Conservation (phyloP, 2,329 filamentous ascomycete genomes). For the Aphanoascus verrucosus region DNA sequence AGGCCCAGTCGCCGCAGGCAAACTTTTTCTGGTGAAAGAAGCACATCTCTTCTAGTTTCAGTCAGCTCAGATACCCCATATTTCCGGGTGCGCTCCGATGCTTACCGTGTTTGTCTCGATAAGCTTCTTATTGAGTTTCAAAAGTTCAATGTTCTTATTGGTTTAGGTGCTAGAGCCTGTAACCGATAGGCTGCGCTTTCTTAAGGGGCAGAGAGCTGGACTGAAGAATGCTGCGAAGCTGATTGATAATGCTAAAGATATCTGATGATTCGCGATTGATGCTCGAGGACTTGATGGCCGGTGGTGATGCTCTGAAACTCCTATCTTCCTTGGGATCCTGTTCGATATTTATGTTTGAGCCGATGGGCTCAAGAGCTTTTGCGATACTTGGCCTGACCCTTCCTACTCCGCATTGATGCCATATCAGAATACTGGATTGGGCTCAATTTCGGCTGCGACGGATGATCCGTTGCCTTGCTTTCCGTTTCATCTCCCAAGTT, state of each 20-base stretch:
- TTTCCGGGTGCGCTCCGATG: conserved; percentile 18
- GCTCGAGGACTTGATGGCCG: not conserved
- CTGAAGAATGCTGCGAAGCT: not conserved
- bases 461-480: conserved; percentile 19
- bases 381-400: not conserved
- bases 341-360: conserved; percentile 10
- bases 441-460: conserved; percentile 4
- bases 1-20: conserved; percentile 83
- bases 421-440: not conserved
- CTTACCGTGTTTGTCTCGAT: conserved; percentile 7
- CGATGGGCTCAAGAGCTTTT: not conserved
- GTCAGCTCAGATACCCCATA: conserved; percentile 21
- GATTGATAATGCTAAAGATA: not conserved
- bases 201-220: not conserved
- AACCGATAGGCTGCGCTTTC: conserved; percentile 6
- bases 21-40: conserved; percentile 89
- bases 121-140: conserved; percentile 14
- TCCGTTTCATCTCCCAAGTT: conserved; percentile 13
- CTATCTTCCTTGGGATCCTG: not conserved
- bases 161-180: not conserved
- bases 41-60: conserved; percentile 56
- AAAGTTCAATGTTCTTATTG: conserved; percentile 13
- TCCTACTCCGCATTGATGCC: not conserved
- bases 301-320: not conserved
- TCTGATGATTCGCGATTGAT: not conserved